These are phyloP conservation scores for Pythium myriotylum DNA, from an alignment of 352 stramenopile species.

Conservation along the genomic window DNA sequence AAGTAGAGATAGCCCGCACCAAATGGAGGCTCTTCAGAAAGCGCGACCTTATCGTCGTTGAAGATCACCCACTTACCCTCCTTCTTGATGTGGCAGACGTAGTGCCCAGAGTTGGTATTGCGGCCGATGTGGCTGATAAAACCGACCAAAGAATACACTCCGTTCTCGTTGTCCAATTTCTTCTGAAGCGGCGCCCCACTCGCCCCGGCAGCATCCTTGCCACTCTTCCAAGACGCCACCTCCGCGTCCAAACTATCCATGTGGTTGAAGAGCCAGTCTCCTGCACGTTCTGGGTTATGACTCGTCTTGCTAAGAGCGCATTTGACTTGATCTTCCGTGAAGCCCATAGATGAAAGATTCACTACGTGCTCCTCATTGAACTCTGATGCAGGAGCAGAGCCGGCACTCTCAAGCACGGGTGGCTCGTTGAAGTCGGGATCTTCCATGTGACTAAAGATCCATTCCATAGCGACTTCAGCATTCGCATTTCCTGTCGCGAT, in stretches of 20 bases:
- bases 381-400: constrained; percentile 34
- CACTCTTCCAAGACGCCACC: constrained; percentile 84
- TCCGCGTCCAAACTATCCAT: constrained; percentile 95
- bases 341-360: constrained; percentile 87
- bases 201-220: constrained; percentile 15
- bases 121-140: constrained; percentile 99
- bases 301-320: constrained; percentile 93
- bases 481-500: constrained; percentile 90
- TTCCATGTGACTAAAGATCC: constrained; percentile 98
- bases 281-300: constrained; percentile 92
- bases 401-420: constrained; percentile 8
- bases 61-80: constrained; percentile 98
- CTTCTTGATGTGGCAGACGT: constrained; percentile 98
- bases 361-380: constrained; percentile 81
- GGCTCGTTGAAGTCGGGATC: constrained; percentile 97
- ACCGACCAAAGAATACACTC: constrained; percentile 95
- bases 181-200: constrained; percentile 30
- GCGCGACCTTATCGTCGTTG: constrained; percentile 98
- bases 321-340: constrained; percentile 88
- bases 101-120: constrained; percentile 98
- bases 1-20: constrained; percentile 97
- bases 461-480: constrained; percentile 96
- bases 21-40: constrained; percentile 93
- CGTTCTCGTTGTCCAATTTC: constrained; percentile 59
- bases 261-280: constrained; percentile 98